Evolutionary conservation across 805 yeast species (phyloP).

Genomic region (Wickerhamiella hasegawae): DNA sequence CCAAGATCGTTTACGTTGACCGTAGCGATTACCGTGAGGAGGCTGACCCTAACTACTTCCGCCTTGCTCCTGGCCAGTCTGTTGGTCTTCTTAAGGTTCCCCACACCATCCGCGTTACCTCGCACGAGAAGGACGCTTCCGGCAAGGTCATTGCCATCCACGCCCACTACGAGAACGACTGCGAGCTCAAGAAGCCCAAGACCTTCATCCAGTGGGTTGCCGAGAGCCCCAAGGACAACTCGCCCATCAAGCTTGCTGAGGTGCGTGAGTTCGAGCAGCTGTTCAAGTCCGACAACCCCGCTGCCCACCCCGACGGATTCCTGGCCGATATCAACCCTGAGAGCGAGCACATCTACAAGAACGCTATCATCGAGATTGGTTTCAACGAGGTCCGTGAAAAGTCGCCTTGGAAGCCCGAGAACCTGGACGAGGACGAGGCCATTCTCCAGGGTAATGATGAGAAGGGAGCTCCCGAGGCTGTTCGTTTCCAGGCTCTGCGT

Average conservation of each 20-base stretch:
- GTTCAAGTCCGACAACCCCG: slow-evolving; percentile 83
- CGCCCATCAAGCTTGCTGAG: slow-evolving; percentile 54
- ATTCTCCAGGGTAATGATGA: slow-evolving; percentile 50
- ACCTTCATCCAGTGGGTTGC: slow-evolving; percentile 97
- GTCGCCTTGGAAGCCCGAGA: slow-evolving; percentile 54
- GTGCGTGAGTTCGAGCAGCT: slow-evolving; percentile 77
- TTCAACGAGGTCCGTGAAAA: slow-evolving; percentile 48
- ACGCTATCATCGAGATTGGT: slow-evolving; percentile 65
- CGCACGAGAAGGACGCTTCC: slow-evolving; percentile 41
- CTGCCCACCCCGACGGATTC: slow-evolving; percentile 75
- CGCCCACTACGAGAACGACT: slow-evolving; percentile 63
- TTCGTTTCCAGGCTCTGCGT: slow-evolving; percentile 93
- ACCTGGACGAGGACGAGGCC: slow-evolving; percentile 26
- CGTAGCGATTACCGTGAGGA: slow-evolving; percentile 66
- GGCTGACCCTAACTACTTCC: slow-evolving; percentile 57
- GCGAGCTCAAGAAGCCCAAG: slow-evolving; percentile 59
- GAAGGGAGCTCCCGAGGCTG: slow-evolving; percentile 52
- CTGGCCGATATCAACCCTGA: slow-evolving; percentile 68
- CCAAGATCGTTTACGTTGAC: slow-evolving; percentile 70
- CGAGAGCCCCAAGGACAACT: slow-evolving; percentile 37
- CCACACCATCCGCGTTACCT: slow-evolving; percentile 54
- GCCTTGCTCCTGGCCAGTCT: slow-evolving; percentile 85
- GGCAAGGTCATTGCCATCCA: slow-evolving; percentile 59
- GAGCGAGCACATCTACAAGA: slow-evolving; percentile 49
- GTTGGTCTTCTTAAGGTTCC: slow-evolving; percentile 93